These are phyloP conservation scores for Ustilago trichophora DNA, from an alignment of 1,284 basidiomycete species.

Conservation along the genomic window DNA sequence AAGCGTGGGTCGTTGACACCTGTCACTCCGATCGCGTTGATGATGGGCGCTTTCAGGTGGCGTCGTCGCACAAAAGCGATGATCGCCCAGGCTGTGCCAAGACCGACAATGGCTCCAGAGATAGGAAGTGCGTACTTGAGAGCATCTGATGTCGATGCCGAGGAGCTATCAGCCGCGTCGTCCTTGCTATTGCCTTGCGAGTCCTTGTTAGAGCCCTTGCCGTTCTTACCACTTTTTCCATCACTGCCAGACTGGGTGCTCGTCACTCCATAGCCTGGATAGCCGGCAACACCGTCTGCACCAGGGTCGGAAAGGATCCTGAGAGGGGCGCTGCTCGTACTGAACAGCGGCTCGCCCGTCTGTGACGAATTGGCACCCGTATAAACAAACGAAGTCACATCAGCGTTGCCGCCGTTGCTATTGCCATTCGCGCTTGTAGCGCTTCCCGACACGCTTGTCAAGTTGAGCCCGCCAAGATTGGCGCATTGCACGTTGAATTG, in stretches of 20 bases:
- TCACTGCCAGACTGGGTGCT: constrained; percentile 3
- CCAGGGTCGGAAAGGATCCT: constrained; percentile 23
- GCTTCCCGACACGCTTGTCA: constrained; percentile 6
- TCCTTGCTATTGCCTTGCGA: constrained; percentile 6
- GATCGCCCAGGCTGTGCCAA: constrained; percentile 27
- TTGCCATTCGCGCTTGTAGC: no score
- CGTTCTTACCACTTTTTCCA: constrained; percentile 24
- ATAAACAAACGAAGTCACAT: constrained; percentile 55
- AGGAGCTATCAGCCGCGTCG: constrained; percentile 3
- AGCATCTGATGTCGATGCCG: constrained; percentile 2
- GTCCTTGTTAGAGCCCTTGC: constrained; percentile 11
- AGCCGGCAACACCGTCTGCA: constrained; percentile 30
- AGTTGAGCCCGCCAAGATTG: constrained; percentile 18
- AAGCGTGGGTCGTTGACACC: constrained; percentile 32
- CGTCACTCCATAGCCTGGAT: constrained; percentile 18
- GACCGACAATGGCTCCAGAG: constrained; percentile 25
- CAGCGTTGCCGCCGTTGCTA: constrained; percentile 21
- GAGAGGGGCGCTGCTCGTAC: constrained; percentile 19
- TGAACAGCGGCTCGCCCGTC: constrained; percentile 41
- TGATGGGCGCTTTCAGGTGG: constrained; percentile 14
- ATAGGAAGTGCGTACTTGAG: constrained; percentile 45
- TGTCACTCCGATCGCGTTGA: constrained; percentile 32
- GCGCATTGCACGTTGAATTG: constrained; percentile 50
- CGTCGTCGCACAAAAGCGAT: constrained; percentile 17
- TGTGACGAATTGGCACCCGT: constrained; percentile 42